Base-by-base conservation (phyloP, 2,329 filamentous ascomycete species). In the Corniculantispora saksenae region DNA sequence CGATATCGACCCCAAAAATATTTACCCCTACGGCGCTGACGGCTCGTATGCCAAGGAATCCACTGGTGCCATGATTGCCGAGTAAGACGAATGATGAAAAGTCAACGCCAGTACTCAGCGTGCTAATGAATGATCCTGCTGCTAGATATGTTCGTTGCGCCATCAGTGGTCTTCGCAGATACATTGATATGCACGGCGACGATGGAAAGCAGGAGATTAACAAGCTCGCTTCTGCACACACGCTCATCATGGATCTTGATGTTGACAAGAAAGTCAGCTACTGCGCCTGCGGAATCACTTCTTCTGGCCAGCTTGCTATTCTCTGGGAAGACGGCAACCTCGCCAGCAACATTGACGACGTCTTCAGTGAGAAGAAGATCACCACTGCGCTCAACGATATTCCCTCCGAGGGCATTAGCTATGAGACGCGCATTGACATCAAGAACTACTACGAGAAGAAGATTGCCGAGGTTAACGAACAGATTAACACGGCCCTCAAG, bases 131-230 rank as follows among this genome's bases (percentile, higher is more conserved):
- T n/a, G 5, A 21, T 35, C 4, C 12, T 3, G 9, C 5, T 32
- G 17, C 3, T 48, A 84, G 82, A 7, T 84, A 85, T 69, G 68
- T 84, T 66, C 72, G 77, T 1, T 76, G 74, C n/a, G 80, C 78
- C 38, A 72, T 79, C 66, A 76, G 72, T 43, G 74, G 77, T 62
- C 68, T 85, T 29, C 76, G 78, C 56, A 73, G 78, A 50, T 81
- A 80, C 63, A 65, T 75, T 54, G 66, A 72, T 2, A 73, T 66
- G 5, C 72, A 79, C 60, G 81, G 78, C 56, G 75, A 78, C 45
- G 73, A 76, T 1, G 77, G 76, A 57, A 74, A 78, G 61, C 67
- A 71, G 7, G 84, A 86, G 71, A 72, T 87, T 68, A 86, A 86
- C 72, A 72, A 72, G 45, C 78, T 84, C 67, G 77, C 74, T 68